Base-by-base conservation (phyloP, 2,329 filamentous ascomycete genomes). In the Pseudogymnoascus sp. region DNA sequence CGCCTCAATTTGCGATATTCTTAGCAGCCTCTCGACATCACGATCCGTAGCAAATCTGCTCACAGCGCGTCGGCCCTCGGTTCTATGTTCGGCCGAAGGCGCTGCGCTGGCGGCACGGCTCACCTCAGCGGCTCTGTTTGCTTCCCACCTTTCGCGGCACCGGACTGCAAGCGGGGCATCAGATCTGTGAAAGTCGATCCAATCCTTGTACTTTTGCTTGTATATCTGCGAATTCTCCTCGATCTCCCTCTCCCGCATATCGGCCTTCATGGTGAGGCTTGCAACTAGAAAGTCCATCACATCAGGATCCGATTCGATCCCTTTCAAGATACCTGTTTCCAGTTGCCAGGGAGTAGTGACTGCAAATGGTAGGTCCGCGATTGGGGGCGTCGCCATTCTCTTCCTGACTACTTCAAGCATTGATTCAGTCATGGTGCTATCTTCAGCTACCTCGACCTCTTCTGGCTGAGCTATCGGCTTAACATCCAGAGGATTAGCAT, bases 1-100 rank as follows among this genome's bases (percentile, higher is more conserved):
- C 65, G 90, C 87, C 67, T 88, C 86, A 21, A 83, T 82, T 70
- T 87, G 83, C 0, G 89, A 92, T 68, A 89, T 86, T 71, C 89
- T 84, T 59, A 93, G 76, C 6, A 89, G 87, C 38, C 85, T 82
- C 72, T 92, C 86, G 6, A 92, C 74, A 65, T 93, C 89, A 61
- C 88, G 84, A 70, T 93, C 89, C 15, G 87, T 89, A 13, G 84
- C 86, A 72, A 86, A 89, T 63, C 85, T 78, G 64, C 81, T 82
- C 62, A 73, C 78, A 66, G 68, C 75, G 28, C 83, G 78, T 65
- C 83, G 78, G 5, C 82, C 79, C 72, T 89, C 85, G 6, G 82
- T 78, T 1, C 70, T 67, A 31, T 62, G 63, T n/a, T 69, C 64
- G n/a, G 66, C 66, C 4, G 61, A 21, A 38, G 65, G 47, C 28